Evolutionary conservation across 1,139 yeast genomes (phyloP), one percentile per base, ranked within the genome.

Genomic region (Hanseniaspora sp.): DNA sequence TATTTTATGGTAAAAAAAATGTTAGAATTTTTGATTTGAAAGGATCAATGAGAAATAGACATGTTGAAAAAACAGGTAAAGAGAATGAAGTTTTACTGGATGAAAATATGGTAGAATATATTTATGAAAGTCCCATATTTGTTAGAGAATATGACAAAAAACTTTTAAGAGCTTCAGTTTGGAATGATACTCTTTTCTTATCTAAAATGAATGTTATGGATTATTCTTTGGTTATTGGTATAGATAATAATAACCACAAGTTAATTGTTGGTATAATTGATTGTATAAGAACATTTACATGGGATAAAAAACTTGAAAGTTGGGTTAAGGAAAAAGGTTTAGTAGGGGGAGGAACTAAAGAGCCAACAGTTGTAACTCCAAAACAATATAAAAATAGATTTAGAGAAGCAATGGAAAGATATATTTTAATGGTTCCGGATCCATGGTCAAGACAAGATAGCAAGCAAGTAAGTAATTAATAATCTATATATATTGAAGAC

Each of bases 171-270:
- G 92, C 96, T 0, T 88, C 96, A 0, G 70, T 94, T 41, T 92
- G 95, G 81, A 94, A 94, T 64, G 99, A 94, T 63, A 92, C 98
- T 0, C 72, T 94, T 38, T 94, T 92, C 66, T 72, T 94, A 54
- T 92, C 95, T 13, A 95, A 95, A 60, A 88, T 92, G 96, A 95
- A 94, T 64, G 97, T 94, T 12, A 94, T 94, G 99, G 99, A 94
- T 68, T 94, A 94, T 64, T 90, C 97, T 0, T 73, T 94, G 60
- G 95, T 94, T 15, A 83, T 94, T 58, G 98, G 97, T 0, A 86
- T 94, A 51, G 94, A 86, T 63, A 76, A 77, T 48, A 76, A 80
- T 53, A 76, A 75, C 58, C 76, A 77, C 57, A 80, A 82, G 54
- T 72, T 90, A 43, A 86, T 90, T 43, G 95, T 90, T 38, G 99